Percentiles rank a stretch among this genome's conserved stretches.
phyloP scores from a whole-genome alignment of 2,329 filamentous ascomycete species.

The Ascosphaera aggregata region DNA sequence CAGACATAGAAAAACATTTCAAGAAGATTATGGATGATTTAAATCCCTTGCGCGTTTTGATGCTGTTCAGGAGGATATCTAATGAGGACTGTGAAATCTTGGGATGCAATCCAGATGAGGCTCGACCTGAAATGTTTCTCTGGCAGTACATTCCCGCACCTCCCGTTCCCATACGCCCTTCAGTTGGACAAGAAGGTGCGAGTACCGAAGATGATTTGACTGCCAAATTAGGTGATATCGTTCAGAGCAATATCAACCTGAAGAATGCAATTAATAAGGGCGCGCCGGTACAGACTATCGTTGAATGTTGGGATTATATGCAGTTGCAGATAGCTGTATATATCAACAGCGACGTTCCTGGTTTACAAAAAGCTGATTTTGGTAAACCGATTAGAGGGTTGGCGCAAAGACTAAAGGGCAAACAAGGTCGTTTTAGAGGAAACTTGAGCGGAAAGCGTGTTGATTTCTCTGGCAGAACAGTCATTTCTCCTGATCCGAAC shows the following conservation, averaged over 20 bases:
- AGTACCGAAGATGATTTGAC: conserved; percentile 96
- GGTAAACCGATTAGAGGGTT: conserved; percentile 83
- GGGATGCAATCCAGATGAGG: conserved; percentile 84
- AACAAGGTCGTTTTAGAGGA: conserved; percentile 90
- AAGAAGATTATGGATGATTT: conserved; percentile 47
- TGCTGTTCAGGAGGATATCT: conserved; percentile 66
- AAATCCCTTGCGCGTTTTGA: conserved; percentile 55
- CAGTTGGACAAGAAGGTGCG: conserved; percentile 90
- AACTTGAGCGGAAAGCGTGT: conserved; percentile 99
- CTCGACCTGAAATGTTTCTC: conserved; percentile 95
- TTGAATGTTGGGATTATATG: conserved; percentile 74
- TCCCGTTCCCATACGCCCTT: conserved; percentile 83
- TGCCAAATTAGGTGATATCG: conserved; percentile 96
- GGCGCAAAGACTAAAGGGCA: conserved; percentile 96
- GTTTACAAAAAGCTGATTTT: conserved; percentile 72
- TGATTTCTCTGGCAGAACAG: conserved; percentile 96
- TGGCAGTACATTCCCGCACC: conserved; percentile 87
- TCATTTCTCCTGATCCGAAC: conserved; percentile 97
- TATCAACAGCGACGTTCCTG: conserved; percentile 99
- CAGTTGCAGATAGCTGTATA: conserved; percentile 98
- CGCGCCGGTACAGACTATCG: conserved; percentile 78
- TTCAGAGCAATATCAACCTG: conserved; percentile 91
- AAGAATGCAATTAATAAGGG: conserved; percentile 72
- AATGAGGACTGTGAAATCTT: conserved; percentile 65
- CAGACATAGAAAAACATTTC: conserved; percentile 83